Conservation (phyloP, 2,329 filamentous ascomycete genomes). For the Trichoderma oligosporum region DNA sequence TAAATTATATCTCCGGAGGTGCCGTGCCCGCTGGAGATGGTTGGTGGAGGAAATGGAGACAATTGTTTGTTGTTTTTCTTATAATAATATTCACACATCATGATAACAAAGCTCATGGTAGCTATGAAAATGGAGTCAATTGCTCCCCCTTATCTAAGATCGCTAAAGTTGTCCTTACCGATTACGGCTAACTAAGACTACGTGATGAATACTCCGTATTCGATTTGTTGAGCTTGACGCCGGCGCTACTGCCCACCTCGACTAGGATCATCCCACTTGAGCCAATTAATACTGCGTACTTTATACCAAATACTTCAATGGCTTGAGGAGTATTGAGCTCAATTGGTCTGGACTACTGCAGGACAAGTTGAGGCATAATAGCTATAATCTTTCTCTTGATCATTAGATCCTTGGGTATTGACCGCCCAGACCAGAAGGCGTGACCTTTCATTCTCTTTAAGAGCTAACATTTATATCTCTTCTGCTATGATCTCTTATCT, state of each 20-base stretch:
- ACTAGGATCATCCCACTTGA: constrained; percentile 1
- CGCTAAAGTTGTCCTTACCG: not conserved
- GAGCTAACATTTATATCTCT: no score
- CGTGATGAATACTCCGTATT: not conserved
- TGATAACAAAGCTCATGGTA: not conserved
- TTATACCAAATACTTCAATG: not conserved
- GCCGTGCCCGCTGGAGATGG: not conserved
- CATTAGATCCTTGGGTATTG: not conserved
- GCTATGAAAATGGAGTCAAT: not conserved
- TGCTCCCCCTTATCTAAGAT: not conserved
- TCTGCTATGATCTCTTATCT: not conserved
- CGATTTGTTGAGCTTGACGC: not conserved
- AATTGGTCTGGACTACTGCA: not conserved
- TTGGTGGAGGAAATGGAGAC: not conserved
- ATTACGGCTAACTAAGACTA: not conserved
- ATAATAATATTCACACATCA: not conserved
- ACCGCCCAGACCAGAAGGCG: not conserved
- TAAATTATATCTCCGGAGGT: not conserved
- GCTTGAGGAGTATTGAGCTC: not conserved
- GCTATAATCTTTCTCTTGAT: no score
- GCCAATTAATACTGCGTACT: not conserved
- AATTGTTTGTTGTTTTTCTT: not conserved
- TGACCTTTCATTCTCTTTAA: no score
- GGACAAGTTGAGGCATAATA: no score
- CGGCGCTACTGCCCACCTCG: not conserved